Percentiles rank a stretch among this genome's conserved stretches.
Conservation (phyloP, 148 eudicot species). For the Chenopodium suecicum region DNA sequence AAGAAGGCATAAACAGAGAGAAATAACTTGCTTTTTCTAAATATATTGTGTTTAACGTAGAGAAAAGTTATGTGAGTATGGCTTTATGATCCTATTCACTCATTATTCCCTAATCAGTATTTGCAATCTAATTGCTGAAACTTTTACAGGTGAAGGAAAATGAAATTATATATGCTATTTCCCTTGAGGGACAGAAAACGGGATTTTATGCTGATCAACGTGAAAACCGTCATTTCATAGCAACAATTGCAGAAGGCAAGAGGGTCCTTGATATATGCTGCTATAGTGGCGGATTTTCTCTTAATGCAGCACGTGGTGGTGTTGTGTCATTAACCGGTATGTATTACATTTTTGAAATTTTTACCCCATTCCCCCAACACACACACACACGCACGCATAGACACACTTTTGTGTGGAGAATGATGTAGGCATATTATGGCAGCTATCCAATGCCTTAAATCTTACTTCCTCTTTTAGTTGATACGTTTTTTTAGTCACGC, state of each 20-base stretch:
- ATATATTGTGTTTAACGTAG: neutral
- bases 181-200: slow-evolving; percentile 91
- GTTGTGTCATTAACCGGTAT: slow-evolving; percentile 81
- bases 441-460: neutral
- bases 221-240: slow-evolving; percentile 78
- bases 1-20: neutral
- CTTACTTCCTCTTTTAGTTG: neutral
- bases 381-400: too few relatives aligned
- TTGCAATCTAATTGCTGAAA: neutral
- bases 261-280: slow-evolving; percentile 86
- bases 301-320: slow-evolving; percentile 79
- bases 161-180: slow-evolving; percentile 60
- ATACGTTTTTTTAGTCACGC: too few relatives aligned
- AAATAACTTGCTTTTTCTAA: neutral
- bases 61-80: neutral
- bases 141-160: slow-evolving; percentile 70
- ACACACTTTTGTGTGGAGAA: neutral
- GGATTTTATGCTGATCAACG: slow-evolving; percentile 99
- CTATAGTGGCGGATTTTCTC: slow-evolving; percentile 93
- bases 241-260: slow-evolving; percentile 63
- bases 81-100: neutral
- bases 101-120: neutral
- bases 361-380: neutral
- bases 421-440: neutral
- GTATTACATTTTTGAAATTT: slow-evolving; percentile 3